phyloP scores from a whole-genome alignment of 805 yeast species.

The Debaryomyces tyrocola region DNA sequence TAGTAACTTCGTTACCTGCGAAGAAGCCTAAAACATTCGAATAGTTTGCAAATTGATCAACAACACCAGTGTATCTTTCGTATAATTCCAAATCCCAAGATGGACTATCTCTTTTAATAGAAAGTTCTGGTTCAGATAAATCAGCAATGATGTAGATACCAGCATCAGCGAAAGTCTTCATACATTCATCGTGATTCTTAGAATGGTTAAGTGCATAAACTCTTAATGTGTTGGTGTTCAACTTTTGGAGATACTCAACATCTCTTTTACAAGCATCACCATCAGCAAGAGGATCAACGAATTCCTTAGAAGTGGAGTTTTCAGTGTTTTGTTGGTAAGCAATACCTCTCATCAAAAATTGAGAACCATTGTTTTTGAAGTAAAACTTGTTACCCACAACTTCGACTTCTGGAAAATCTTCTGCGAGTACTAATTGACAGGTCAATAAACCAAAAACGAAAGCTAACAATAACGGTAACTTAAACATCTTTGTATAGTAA shows the following conservation, averaged over 20 bases:
- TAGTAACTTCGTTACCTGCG: constrained; percentile 97
- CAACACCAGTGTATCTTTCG: constrained; percentile 76
- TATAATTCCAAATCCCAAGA: constrained; percentile 72
- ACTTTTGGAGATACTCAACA: constrained; percentile 34
- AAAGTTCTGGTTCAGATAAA: constrained; percentile 66
- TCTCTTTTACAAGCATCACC: constrained; percentile 43
- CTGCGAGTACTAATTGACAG: constrained; percentile 2
- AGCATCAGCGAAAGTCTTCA: constrained; percentile 44
- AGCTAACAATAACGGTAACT: constrained; percentile 2
- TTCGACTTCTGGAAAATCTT: constrained; percentile 30
- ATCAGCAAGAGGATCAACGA: constrained; percentile 43
- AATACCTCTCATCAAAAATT: constrained; percentile 43
- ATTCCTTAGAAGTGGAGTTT: constrained; percentile 19
- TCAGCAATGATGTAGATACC: constrained; percentile 47
- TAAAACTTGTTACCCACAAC: constrained; percentile 45
- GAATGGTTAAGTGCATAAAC: constrained; percentile 43
- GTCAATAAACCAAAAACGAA: constrained; percentile 4
- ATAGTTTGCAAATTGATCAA: constrained; percentile 77
- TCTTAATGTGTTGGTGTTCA: constrained; percentile 44
- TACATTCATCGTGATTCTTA: constrained; percentile 40
- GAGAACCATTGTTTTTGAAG: constrained; percentile 43
- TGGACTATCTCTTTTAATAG: constrained; percentile 78
- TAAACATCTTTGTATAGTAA: background rate
- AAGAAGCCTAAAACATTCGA: constrained; percentile 87
- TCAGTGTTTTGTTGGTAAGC: constrained; percentile 45